Evolutionary conservation across 2,329 filamentous ascomycete species (phyloP), one percentile per base, ranked within the genome.

Genomic region (Acephala macrosclerotiorum): DNA sequence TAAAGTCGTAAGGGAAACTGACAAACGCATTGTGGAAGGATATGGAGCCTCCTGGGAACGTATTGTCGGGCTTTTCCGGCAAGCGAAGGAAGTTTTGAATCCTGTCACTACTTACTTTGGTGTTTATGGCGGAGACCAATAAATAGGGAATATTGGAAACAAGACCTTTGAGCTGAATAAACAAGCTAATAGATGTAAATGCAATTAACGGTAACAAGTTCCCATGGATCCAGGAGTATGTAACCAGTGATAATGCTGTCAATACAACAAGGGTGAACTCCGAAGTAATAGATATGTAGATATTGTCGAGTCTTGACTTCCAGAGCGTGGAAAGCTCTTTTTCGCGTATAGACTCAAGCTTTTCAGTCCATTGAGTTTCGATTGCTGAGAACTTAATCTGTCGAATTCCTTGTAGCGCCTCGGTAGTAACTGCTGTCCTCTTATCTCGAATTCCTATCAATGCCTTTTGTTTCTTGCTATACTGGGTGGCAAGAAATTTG

Each of bases 331-430:
- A 77, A 3, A 94, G 83, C 74, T 94, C 91, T 42, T 83, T 84
- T 59, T 89, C 85, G 71, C 92, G 84, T n/a, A 88, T 85, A 68
- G 83, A 76, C 67, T 83, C 77, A 74, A 94, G 91, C 67, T 88
- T 89, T 20, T 83, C 81, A 75, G 92, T 87, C 91, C 91, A 94
- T 71, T 91, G 86, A 33, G 81, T 79, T 76, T 94, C 92, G 2
- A 92, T 79, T 0, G 91, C 91, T 0, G 91, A 90, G 71, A 94
- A 93, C 74, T 94, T 94, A 79, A 94, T 92, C 75, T 94, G 92
- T 1, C 91, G 86, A 68, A 94, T 94, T 8, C 91, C 91, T 69
- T 90, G 85, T 0, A 94, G 79, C 0, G 89, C 90, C 76, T 94
- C 91, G 1, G 90, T 91, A 36, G 94, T 84, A 18, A 93, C 84